Percentiles rank a stretch among this genome's conserved stretches.
Evolutionary conservation across 306 rosid species (phyloP).

Genomic region (Leucaena leucocephala): DNA sequence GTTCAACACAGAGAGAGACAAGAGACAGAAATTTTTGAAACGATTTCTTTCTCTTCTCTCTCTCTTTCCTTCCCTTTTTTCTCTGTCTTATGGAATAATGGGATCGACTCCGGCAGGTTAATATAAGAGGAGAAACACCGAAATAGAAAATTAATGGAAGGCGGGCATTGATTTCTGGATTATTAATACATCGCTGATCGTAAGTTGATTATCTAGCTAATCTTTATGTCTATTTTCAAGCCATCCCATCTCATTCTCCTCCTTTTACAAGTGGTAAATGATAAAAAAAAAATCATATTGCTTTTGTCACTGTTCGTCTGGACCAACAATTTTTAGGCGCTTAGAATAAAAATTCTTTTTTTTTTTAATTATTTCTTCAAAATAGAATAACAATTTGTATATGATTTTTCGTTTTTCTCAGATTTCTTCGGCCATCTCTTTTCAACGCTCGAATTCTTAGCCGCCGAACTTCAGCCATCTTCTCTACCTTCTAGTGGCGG

Average conservation of each 20-base stretch:
- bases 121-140: constrained; percentile 26
- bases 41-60: neutral
- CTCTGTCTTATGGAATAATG: neutral
- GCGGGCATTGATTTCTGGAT: constrained; percentile 48
- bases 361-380: neutral
- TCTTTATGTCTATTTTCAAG: constrained; percentile 32
- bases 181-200: neutral
- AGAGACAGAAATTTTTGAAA: constrained; percentile 10
- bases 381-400: neutral
- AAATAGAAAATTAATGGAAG: constrained; percentile 25
- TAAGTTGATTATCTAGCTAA: neutral
- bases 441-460: neutral
- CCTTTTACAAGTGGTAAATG: neutral
- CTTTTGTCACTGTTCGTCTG: no score
- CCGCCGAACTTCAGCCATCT: neutral
- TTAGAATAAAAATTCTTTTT: neutral
- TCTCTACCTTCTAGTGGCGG: neutral
- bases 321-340: neutral
- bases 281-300: no score
- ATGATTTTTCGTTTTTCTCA: neutral
- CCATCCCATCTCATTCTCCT: neutral
- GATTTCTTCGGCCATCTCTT: neutral
- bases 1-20: neutral
- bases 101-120: neutral
- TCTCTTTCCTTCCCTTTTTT: neutral